Evolutionary conservation across 2,329 filamentous ascomycete species (phyloP), one percentile per base, ranked within the genome.

Genomic region (Neofusicoccum sp.): DNA sequence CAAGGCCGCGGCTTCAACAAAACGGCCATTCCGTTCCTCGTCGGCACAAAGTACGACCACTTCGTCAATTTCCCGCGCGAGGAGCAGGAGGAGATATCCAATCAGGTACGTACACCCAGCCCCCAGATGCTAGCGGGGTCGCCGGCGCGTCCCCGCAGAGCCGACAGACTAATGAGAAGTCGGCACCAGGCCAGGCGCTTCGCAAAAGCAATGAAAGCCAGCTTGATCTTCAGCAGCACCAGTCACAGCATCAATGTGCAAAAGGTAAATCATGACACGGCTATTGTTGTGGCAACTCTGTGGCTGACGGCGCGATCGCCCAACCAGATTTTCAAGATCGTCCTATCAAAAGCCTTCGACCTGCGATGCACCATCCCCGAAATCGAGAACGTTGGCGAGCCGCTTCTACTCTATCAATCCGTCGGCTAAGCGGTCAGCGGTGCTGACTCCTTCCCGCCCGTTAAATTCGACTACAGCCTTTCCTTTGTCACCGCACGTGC

Each of bases 221-320:
- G 91, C 70, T 83, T 99, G 70, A 98, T 99, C 71, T 99, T 99
- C 78, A 96, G 92, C 78, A 98, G 93, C 77, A 99, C 95, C 59
- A 97, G 93, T 75, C 95, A 99, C 79, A 97, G 93, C 76, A 99
- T 99, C 82, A 99, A 99, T 70, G 95, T 99, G 65, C 95, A 99
- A 79, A 99, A 98, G 89, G 93, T 96, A 73, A 49, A 76, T 63
- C 38, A 41, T 12, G 30, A 28, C 40, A 40, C 28, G 34, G 36
- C 38, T 40, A 38, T 28, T 43, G 7, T 16, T 36, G 44, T 41
- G 36, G 51, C 51, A 51, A 26, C 33, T 14, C 7, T 33, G 51
- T 56, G 28, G 51, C 51, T 56, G 48, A 51, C 48, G 33, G 33
- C 48, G 33, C 33, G 36, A 56, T 56, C 51, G 48, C 28, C 51